Evolutionary conservation across 441 rosid genomes (phyloP), one percentile per base, ranked within the genome.

Genomic region (Populus hybrid): DNA sequence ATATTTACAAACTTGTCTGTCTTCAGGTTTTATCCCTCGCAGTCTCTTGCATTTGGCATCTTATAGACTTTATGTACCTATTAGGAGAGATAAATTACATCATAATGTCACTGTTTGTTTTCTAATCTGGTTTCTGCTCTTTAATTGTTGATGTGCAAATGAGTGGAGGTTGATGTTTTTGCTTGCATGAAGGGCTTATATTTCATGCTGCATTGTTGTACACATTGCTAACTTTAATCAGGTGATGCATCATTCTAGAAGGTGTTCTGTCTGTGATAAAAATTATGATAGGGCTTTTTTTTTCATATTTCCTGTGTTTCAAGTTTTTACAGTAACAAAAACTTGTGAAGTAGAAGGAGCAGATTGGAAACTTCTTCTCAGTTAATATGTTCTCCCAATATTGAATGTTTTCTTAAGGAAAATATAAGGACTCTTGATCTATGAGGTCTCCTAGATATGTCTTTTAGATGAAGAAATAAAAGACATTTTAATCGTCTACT

Each of bases 181-280:
- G 50, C 36, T 59, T 31, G 23, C 29, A 1, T 7, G 59, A 64
- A 4, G 36, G 20, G 69, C 50, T 64, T 36, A 5, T 7, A 64
- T 40, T 74, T 23, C 61, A 24, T 40, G 61, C 24, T 68, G 71
- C 71, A 8, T 9, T 66, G 72, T 68, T 68, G 68, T 53, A 65
- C 38, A 9, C 67, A 2, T 29, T 23, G 45, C 26, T 21, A 45
- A 24, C 56, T 20, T n/a, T 45, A 28, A 18, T 65, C 16, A 65
- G 33, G 23, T 26, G 64, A 66, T 18, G 23, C 26, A 75, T 50
- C 53, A 50, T 53, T 53, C 31, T 66, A 29, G 31, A 8, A 14
- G 38, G 38, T 73, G 6, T 20, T 16, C 26, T 24, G 2, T 74
- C 78, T 67, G 35, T 67, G 9, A 53, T 50, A 28, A 23, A 56